These are phyloP conservation scores for Brettanomyces sp. DNA, from an alignment of 805 yeast species.

Conservation along the genomic window DNA sequence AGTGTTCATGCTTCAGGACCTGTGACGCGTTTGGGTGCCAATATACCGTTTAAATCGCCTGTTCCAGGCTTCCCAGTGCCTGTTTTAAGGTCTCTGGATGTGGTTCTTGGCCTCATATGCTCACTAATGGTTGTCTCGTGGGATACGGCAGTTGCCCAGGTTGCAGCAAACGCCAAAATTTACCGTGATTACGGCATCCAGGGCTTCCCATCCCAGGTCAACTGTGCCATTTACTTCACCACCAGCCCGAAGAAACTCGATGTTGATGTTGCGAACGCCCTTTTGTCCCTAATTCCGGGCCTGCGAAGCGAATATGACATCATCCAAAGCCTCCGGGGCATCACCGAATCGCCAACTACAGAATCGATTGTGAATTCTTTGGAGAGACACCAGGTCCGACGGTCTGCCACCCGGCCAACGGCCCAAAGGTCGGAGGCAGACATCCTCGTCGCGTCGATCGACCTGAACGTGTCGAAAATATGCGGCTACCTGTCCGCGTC, in stretches of 20 bases:
- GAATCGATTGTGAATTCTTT: not conserved
- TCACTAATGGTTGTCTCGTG: slow-evolving; percentile 20
- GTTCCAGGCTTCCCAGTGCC: not conserved
- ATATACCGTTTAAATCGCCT: not conserved
- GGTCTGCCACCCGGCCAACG: no score
- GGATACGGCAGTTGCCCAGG: slow-evolving; percentile 4
- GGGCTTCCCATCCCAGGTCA: slow-evolving; percentile 5
- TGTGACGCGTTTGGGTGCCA: slow-evolving; percentile 18
- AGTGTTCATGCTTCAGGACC: not conserved
- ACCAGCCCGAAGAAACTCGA: not conserved
- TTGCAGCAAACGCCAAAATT: not conserved
- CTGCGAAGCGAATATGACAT: not conserved
- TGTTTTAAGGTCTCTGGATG: slow-evolving; percentile 25
- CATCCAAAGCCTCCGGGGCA: not conserved
- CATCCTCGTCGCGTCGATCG: slow-evolving; percentile 24
- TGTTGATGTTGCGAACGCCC: not conserved
- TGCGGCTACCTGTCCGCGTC: slow-evolving; percentile 41
- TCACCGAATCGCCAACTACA: slow-evolving; percentile 1
- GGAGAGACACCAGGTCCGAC: not conserved
- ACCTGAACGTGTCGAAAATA: slow-evolving; percentile 30
- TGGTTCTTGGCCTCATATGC: slow-evolving; percentile 30
- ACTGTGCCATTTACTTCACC: slow-evolving; percentile 2
- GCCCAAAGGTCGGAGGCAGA: not conserved
- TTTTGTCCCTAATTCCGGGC: not conserved
- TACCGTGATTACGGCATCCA: slow-evolving; percentile 5